Percentiles rank a stretch among this genome's conserved stretches.
Conservation (phyloP, 148 eudicot genomes). For the Rhododendron simsii region DNA sequence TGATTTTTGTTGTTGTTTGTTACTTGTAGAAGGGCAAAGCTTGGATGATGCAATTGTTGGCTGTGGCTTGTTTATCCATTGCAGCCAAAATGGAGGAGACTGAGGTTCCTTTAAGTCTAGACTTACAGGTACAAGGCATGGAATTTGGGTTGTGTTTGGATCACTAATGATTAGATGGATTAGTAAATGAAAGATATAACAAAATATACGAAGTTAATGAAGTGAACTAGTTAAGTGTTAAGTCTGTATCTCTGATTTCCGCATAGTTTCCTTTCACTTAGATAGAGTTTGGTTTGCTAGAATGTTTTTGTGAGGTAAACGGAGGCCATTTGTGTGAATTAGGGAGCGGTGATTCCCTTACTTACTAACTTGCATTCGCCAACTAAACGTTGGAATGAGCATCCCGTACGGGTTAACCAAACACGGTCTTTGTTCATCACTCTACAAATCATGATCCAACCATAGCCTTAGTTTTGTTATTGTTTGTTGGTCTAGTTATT, state of each 20-base stretch:
- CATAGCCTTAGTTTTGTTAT: background rate
- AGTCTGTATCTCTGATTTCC: background rate
- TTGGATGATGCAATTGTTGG: constrained; percentile 78
- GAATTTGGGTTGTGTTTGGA: background rate
- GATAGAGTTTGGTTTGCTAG: background rate
- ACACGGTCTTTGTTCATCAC: background rate
- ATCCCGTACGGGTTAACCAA: background rate
- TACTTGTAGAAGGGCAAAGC: constrained; percentile 41
- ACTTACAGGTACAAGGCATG: constrained; percentile 53
- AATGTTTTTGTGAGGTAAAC: background rate
- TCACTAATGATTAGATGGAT: background rate
- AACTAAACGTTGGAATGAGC: background rate
- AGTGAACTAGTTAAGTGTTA: background rate
- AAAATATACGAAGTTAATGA: background rate
- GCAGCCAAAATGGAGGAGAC: constrained; percentile 80
- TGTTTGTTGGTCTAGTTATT: background rate
- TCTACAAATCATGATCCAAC: background rate
- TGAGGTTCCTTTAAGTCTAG: constrained; percentile 51
- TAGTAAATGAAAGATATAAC: background rate
- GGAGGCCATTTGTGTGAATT: background rate
- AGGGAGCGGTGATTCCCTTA: background rate
- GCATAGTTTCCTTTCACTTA: background rate
- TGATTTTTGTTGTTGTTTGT: background rate
- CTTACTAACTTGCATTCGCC: background rate
- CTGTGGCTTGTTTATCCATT: constrained; percentile 67